phyloP scores from a whole-genome alignment of 2,329 filamentous ascomycete species.

The Myriosclerotinia curreyana region DNA sequence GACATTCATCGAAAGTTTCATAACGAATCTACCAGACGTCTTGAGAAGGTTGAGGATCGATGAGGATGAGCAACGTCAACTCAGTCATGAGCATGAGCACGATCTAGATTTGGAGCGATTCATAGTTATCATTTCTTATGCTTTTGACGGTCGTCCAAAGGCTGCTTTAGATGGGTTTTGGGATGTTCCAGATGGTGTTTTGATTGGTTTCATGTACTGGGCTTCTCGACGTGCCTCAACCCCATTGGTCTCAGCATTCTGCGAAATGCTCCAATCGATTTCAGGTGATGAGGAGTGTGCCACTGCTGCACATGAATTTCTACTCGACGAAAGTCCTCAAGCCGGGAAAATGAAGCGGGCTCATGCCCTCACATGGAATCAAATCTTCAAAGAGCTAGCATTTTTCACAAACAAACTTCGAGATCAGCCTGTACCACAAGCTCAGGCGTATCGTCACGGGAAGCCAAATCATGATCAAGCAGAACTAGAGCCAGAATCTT shows the following conservation, averaged over 20 bases:
- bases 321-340: conserved; percentile 78
- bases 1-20: conserved; percentile 84
- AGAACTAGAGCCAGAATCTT: conserved; percentile 83
- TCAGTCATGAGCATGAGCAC: conserved; percentile 62
- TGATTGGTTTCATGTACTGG: conserved; percentile 95
- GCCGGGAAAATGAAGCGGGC: conserved; percentile 77
- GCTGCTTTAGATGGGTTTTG: conserved; percentile 80
- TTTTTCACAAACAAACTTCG: conserved; percentile 78
- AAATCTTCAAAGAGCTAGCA: conserved; percentile 86
- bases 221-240: conserved; percentile 93
- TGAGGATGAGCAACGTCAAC: conserved; percentile 81
- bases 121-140: conserved; percentile 85
- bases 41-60: conserved; percentile 80
- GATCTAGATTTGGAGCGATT: conserved; percentile 82
- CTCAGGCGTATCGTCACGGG: conserved; percentile 53
- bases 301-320: conserved; percentile 79
- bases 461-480: conserved; percentile 65
- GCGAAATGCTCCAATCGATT: conserved; percentile 89
- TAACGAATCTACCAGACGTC: conserved; percentile 91
- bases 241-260: conserved; percentile 93
- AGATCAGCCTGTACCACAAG: conserved; percentile 62
- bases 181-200: conserved; percentile 86
- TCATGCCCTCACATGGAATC: conserved; percentile 84
- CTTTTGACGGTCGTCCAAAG: conserved; percentile 81
- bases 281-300: conserved; percentile 81